Evolutionary conservation across 2,329 filamentous ascomycete genomes (phyloP).

Genomic region (Cucurbitaria berberidis): DNA sequence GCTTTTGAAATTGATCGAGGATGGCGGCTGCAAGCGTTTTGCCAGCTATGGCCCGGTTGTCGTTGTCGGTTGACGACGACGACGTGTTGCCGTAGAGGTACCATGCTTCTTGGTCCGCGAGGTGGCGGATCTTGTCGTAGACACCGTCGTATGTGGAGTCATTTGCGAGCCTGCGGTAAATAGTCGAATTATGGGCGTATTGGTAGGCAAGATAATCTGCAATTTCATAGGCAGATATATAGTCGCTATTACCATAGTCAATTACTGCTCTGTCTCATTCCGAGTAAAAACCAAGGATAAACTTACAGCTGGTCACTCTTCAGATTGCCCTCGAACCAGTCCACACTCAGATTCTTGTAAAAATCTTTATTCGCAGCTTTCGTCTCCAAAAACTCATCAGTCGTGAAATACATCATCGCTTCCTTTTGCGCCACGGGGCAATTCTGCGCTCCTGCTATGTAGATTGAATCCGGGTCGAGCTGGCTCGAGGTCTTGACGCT

Average conservation of each 20-base stretch:
- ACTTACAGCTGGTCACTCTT: constrained; percentile 37
- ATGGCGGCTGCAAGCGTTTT: constrained; percentile 39
- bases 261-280: not conserved
- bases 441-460: constrained; percentile 55
- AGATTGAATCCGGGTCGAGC: constrained; percentile 59
- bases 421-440: constrained; percentile 51
- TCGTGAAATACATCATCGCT: constrained; percentile 50
- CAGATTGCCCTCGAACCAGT: constrained; percentile 53
- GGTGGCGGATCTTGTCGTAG: constrained; percentile 43
- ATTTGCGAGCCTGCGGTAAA: constrained; percentile 43
- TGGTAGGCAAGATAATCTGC: constrained; percentile 64
- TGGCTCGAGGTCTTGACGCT: constrained; percentile 53
- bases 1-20: constrained; percentile 29
- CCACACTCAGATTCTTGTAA: constrained; percentile 55
- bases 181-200: constrained; percentile 57
- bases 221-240: constrained; percentile 60
- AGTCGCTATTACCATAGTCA: constrained; percentile 47
- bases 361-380: constrained; percentile 48
- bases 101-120: constrained; percentile 59
- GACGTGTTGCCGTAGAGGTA: constrained; percentile 51
- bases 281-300: not conserved
- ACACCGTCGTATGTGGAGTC: constrained; percentile 29
- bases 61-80: constrained; percentile 22
- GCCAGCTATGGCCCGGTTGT: constrained; percentile 37
- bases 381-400: constrained; percentile 50